Base-by-base conservation (phyloP, 2,329 filamentous ascomycete species). In the Scedosporium boydii region DNA sequence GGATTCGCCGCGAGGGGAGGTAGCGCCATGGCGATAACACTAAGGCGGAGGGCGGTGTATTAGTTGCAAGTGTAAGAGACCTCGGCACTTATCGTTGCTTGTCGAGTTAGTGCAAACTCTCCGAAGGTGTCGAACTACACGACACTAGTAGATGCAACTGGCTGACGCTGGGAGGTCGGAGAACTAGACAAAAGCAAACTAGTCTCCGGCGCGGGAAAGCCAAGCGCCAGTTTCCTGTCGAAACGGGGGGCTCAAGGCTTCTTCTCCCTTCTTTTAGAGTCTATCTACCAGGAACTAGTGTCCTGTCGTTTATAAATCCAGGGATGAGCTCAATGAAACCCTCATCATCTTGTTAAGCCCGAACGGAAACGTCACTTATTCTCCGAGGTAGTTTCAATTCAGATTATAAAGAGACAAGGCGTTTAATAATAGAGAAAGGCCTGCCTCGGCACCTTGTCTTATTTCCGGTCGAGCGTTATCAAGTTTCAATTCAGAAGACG, bases 111-210 rank as follows among this genome's bases (percentile, higher is more conserved):
- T 21, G 44, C 21, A 7, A 48, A n/a, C 14, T n/a, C 18, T 48
- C 4, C 6, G 16, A 48, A 2, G 16, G 23, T 18, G 2, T 18
- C 41, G 38, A 6, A 38, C 10, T 38, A 4, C 34, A 4, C 34
- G 12, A 4, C 34, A 14, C 34, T 38, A 38, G 5, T 23, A 38
- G 55, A 59, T 38, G 59, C 55, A 56, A 58, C 3, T 21, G 27
- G 34, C n/a, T 34, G 57, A 48, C 44, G 7, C 56, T 59, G 63
- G 42, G 60, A 58, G 58, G 46, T 56, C 62, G 64, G 62, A 29
- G 59, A 48, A 46, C 62, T 60, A 60, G 58, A 65, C 64, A 46
- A 7, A 38, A 7, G 55, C 55, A 16, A 10, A 38, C 23, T 38
- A 57, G 23, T 57, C 23, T 10, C 29, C 16, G 55, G 34, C 9